These are phyloP conservation scores for Eucalyptus regnans DNA, from an alignment of 345 rosid genomes.

Conservation along the genomic window DNA sequence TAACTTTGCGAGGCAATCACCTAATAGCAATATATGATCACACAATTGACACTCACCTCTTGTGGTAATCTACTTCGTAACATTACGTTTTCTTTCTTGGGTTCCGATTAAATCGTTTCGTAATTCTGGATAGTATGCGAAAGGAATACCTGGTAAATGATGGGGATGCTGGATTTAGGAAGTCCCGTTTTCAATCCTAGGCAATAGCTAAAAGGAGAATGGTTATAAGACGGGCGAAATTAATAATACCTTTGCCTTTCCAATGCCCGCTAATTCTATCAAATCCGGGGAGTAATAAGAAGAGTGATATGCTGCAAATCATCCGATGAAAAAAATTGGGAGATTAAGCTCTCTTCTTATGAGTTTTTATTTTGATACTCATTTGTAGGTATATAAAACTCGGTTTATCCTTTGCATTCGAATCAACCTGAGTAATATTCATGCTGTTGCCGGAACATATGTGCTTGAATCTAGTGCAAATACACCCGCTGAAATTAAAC, in stretches of 20 bases:
- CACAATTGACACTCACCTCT: background rate
- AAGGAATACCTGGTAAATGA: too few species aligned
- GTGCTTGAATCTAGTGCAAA: background rate
- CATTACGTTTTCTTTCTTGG: background rate
- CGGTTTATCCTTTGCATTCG: rapidly evolving
- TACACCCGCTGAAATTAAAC: background rate
- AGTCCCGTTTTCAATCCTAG: too few species aligned
- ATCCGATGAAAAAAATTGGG: background rate
- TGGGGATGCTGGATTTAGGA: too few species aligned
- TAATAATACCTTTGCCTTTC: background rate
- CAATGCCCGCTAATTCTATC: background rate
- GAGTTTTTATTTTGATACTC: background rate
- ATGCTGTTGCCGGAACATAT: background rate
- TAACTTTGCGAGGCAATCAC: slow-evolving; percentile 25
- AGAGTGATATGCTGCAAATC: background rate
- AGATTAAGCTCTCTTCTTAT: background rate
- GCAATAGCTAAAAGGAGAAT: too few species aligned
- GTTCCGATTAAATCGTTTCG: background rate
- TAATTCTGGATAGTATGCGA: background rate
- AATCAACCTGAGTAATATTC: background rate
- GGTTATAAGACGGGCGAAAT: too few species aligned
- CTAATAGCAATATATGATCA: background rate
- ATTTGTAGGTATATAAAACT: background rate
- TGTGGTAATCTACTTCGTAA: background rate
- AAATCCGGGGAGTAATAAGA: background rate